Base-by-base conservation (phyloP, 805 yeast species). In the Saturnispora galanensis region DNA sequence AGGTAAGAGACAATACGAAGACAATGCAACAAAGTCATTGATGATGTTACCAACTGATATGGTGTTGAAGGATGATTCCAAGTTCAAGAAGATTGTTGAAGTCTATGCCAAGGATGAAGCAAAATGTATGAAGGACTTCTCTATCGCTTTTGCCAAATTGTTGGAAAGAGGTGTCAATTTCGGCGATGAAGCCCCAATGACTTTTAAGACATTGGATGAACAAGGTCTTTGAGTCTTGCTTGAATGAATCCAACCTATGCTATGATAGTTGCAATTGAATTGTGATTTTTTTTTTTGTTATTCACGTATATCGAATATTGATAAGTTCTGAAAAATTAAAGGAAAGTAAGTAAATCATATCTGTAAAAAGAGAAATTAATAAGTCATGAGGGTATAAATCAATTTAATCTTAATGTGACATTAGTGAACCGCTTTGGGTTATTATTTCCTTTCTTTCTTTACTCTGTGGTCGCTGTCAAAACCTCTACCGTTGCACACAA, bases 161-260 rank as follows among this genome's bases (percentile, higher is more conserved):
- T 56, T 86, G 37, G 95, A 86, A 64, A 72, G 83, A 41, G 96
- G 96, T 49, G 76, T 83, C 30, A 67, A 69, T 21, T 84, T 81
- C 60, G 41, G 41, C 1, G 64, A 67, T 31, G 58, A 68, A 28
- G 60, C 67, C 50, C 64, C 63, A n/a, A 66, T 68, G 55, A 57
- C 57, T 38, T 81, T 82, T 63, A 70, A 79, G 62, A 80, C 90
- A 31, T 64, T 84, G 47, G 88, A 81, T 35, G 88, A 82, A 42
- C 88, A 82, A 67, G 76, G 67, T 30, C 35, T 48, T 15, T 58
- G 10, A n/a, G 26, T 21, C 7, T 6, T 21, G 26, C 6, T 5
- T 8, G 26, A 21, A 6, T 5, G 8, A 21, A 17, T 5, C 18
- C 18, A 17, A 6, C 10, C 12, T 13, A 28, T 21, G 26, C 6